Evolutionary conservation across 768 basidiomycete species (phyloP).

Genomic region (Nidularia pulvinata): DNA sequence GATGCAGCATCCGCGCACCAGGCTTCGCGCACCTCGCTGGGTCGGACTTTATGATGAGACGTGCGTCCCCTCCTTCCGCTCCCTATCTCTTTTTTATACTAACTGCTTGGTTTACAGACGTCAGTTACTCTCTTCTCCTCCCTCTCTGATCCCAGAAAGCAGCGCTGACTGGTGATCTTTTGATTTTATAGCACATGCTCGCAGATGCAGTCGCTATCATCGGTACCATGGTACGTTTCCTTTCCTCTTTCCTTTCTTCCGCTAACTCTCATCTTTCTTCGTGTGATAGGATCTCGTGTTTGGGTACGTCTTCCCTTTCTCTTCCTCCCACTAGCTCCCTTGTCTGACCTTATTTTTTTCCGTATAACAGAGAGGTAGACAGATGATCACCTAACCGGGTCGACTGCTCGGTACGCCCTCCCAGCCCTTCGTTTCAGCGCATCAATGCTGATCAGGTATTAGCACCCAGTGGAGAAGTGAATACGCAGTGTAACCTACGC

Average conservation of each 20-base stretch:
- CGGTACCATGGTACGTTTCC: slow-evolving; percentile 84
- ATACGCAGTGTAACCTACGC: neutral
- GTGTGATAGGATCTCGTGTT: slow-evolving; percentile 79
- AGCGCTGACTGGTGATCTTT: slow-evolving; percentile 13
- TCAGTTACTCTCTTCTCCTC: slow-evolving; percentile 4
- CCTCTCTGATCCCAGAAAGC: slow-evolving; percentile 38
- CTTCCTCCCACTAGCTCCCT: neutral
- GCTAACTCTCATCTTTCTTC: neutral
- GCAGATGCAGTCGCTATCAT: slow-evolving; percentile 97
- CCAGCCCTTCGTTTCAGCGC: too few species aligned
- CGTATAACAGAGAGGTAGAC: slow-evolving; percentile 35
- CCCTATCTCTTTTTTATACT: neutral
- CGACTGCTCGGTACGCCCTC: too few species aligned
- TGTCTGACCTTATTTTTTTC: slow-evolving; percentile 1
- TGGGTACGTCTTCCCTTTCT: slow-evolving; percentile 58
- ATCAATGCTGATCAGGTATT: too few species aligned
- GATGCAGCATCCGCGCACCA: slow-evolving; percentile 96
- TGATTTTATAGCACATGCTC: slow-evolving; percentile 68
- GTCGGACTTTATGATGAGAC: slow-evolving; percentile 98
- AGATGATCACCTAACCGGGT: slow-evolving; percentile 9
- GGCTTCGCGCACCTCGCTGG: slow-evolving; percentile 97
- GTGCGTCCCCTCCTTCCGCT: slow-evolving; percentile 38
- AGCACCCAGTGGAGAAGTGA: too few species aligned
- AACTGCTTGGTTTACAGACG: neutral
- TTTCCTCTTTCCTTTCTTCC: slow-evolving; percentile 5